Evolutionary conservation across 1,284 basidiomycete genomes (phyloP).

Genomic region (Leccinum fallax): DNA sequence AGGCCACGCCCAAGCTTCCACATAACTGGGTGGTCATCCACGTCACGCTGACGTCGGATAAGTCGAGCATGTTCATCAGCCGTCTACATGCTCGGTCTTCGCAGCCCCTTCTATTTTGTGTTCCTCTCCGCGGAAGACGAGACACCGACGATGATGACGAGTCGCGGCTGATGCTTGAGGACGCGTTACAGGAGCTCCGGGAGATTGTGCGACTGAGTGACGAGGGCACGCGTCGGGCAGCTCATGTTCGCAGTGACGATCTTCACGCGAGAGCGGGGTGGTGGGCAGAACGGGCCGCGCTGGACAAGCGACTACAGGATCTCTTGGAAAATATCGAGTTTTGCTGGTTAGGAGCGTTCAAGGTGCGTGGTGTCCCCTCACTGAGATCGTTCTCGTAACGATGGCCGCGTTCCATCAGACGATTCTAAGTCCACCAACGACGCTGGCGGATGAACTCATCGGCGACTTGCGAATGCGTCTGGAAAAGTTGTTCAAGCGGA

Average conservation of each 20-base stretch:
- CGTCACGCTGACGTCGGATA: slow-evolving; percentile 82
- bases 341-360: slow-evolving; percentile 97
- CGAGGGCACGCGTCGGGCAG: slow-evolving; percentile 74
- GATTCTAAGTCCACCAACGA: slow-evolving; percentile 62
- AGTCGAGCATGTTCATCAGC: slow-evolving; percentile 82
- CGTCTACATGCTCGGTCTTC: slow-evolving; percentile 64
- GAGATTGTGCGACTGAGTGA: slow-evolving; percentile 83
- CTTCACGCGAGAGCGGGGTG: slow-evolving; percentile 70
- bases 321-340: slow-evolving; percentile 89
- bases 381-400: background rate
- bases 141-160: slow-evolving; percentile 77
- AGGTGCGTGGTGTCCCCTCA: slow-evolving; percentile 52
- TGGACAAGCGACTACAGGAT: slow-evolving; percentile 78
- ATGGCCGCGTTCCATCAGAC: slow-evolving; percentile 49
- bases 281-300: slow-evolving; percentile 81
- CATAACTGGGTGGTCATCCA: slow-evolving; percentile 84
- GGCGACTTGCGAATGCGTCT: slow-evolving; percentile 63
- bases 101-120: slow-evolving; percentile 79
- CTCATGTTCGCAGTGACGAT: slow-evolving; percentile 66
- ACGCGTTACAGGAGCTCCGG: slow-evolving; percentile 73
- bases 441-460: slow-evolving; percentile 49
- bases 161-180: slow-evolving; percentile 69
- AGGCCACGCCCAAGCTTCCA: slow-evolving; percentile 55
- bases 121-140: slow-evolving; percentile 85
- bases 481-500: slow-evolving; percentile 74